Conservation (phyloP, 768 basidiomycete species). For the Auricularia sp. region DNA sequence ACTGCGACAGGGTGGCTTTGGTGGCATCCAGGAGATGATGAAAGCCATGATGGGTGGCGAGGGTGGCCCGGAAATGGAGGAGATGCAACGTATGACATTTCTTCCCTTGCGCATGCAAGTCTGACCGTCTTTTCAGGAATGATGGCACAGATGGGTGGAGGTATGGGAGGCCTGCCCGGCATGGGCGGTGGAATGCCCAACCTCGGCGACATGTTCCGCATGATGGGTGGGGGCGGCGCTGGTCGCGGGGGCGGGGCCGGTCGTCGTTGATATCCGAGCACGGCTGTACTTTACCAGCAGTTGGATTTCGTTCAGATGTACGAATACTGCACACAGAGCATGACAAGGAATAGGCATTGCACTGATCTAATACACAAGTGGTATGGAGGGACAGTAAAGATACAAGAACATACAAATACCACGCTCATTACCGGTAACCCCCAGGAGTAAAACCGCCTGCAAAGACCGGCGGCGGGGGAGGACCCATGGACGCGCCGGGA, state of each 20-base stretch:
- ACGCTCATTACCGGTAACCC: too few species aligned
- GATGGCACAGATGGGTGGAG: conserved; percentile 74
- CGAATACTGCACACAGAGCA: background rate
- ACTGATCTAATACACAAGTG: background rate
- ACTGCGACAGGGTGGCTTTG: conserved; percentile 86
- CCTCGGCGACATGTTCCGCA: conserved; percentile 17
- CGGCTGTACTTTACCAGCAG: background rate
- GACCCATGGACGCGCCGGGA: background rate
- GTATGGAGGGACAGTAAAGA: background rate
- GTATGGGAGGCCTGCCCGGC: conserved; percentile 38
- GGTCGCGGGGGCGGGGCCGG: conserved; percentile 1
- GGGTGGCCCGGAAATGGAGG: conserved; percentile 84
- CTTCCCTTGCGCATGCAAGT: conserved; percentile 9
- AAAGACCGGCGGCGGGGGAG: background rate
- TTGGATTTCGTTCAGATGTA: too few species aligned
- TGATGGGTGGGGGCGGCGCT: conserved; percentile 13
- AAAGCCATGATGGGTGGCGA: conserved; percentile 95
- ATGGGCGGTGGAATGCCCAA: conserved; percentile 38
- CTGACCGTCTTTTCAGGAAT: conserved; percentile 43
- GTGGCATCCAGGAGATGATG: conserved; percentile 97
- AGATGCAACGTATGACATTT: conserved; percentile 72
- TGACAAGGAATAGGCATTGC: background rate
- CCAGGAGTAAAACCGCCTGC: background rate
- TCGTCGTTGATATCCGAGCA: background rate
- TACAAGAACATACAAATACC: background rate